Evolutionary conservation across 257 asterid genomes (phyloP).

Genomic region (Nicotiana undulata): DNA sequence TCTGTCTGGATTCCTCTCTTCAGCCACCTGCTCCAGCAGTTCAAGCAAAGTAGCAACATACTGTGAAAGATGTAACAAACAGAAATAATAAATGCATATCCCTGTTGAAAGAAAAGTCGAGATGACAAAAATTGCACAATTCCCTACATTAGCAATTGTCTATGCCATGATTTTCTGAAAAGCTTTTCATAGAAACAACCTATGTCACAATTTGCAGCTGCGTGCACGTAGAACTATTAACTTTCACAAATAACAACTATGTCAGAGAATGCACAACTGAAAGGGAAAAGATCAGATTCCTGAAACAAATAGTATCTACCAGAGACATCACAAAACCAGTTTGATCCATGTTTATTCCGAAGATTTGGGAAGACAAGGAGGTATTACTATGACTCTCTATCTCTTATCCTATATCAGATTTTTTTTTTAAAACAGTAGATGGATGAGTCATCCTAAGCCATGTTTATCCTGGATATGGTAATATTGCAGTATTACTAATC

Average conservation of each 20-base stretch:
- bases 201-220: not conserved
- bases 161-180: slow-evolving; percentile 1
- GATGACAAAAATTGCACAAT: not conserved
- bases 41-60: slow-evolving; percentile 82
- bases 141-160: not conserved
- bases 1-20: slow-evolving; percentile 71
- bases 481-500: not conserved
- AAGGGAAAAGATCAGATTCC: not conserved
- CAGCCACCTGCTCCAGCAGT: slow-evolving; percentile 82
- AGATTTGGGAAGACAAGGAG: not conserved
- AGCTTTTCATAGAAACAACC: not conserved
- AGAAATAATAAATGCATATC: slow-evolving; percentile 3
- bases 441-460: not conserved
- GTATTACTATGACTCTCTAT: not conserved
- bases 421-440: not conserved
- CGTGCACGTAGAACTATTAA: not conserved
- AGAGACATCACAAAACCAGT: not conserved
- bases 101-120: not conserved
- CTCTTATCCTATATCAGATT: not conserved
- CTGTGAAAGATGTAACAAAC: slow-evolving; percentile 30
- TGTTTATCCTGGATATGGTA: not conserved
- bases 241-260: not conserved
- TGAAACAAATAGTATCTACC: not conserved
- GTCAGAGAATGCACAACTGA: not conserved
- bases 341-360: not conserved